phyloP scores from a whole-genome alignment of 2,329 filamentous ascomycete genomes.

The Claviceps africana region DNA sequence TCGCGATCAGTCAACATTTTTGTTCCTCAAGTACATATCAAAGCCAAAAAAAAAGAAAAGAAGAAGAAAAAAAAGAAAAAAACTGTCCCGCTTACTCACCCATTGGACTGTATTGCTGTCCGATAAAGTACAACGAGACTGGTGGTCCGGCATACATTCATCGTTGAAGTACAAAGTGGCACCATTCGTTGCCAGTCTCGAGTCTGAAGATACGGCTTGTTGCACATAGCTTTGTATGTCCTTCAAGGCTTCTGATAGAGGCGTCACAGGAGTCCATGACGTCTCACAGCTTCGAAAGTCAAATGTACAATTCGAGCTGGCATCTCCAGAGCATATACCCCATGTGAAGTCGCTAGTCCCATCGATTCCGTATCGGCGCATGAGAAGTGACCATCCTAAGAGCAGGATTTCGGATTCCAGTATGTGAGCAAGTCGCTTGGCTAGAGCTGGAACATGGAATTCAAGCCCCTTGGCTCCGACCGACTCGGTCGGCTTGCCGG shows the following conservation, averaged over 20 bases:
- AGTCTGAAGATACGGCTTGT: not conserved
- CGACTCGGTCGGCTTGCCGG: not conserved
- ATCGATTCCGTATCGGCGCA: not conserved
- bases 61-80: too few species aligned
- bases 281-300: not conserved
- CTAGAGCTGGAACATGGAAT: not conserved
- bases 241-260: not conserved
- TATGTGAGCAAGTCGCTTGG: not conserved
- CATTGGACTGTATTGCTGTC: not conserved
- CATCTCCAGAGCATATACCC: not conserved
- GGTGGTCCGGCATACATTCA: not conserved
- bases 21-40: not conserved
- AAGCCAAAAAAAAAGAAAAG: not conserved
- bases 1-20: not conserved
- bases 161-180: not conserved
- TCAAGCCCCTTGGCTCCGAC: not conserved
- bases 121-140: not conserved
- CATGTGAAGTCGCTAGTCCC: not conserved
- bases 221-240: not conserved
- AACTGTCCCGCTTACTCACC: not conserved
- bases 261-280: not conserved
- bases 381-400: conserved; percentile 1
- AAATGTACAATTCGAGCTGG: not conserved
- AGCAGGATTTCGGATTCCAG: not conserved
- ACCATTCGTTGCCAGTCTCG: not conserved